Evolutionary conservation across 495 filamentous ascomycete genomes (phyloP).

Genomic region (Extremus antarcticus): DNA sequence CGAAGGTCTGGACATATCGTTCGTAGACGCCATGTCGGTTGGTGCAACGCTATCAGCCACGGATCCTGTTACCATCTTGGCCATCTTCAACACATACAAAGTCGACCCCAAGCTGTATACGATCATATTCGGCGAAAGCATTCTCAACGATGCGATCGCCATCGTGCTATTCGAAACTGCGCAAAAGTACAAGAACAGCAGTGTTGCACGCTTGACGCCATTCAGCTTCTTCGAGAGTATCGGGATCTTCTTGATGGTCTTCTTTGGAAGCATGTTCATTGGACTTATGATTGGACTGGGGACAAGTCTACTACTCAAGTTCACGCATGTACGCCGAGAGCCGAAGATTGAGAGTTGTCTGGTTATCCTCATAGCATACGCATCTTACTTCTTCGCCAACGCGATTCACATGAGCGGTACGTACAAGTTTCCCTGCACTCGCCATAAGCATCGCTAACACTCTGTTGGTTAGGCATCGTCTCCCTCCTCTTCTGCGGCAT

Average conservation of each 20-base stretch:
- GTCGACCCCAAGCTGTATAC: conserved; percentile 98
- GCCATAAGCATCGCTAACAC: not conserved
- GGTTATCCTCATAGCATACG: conserved; percentile 86
- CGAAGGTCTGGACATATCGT: conserved; percentile 72
- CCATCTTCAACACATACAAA: conserved; percentile 98
- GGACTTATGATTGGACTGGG: conserved; percentile 76
- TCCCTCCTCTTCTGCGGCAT: conserved; percentile 96
- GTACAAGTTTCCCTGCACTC: conserved; percentile 20
- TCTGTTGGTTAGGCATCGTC: conserved; percentile 62
- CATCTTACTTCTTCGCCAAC: conserved; percentile 94
- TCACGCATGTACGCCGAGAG: conserved; percentile 80
- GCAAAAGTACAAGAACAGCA: conserved; percentile 67
- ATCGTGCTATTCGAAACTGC: conserved; percentile 98
- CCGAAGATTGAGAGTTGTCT: conserved; percentile 95
- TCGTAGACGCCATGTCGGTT: conserved; percentile 90
- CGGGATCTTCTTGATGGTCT: conserved; percentile 88
- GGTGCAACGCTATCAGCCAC: conserved; percentile 94
- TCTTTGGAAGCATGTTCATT: conserved; percentile 87
- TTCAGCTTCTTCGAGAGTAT: conserved; percentile 77
- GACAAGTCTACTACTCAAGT: conserved; percentile 80
- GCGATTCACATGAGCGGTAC: conserved; percentile 88
- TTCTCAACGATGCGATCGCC: conserved; percentile 93
- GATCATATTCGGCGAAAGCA: conserved; percentile 95
- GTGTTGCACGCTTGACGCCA: conserved; percentile 50
- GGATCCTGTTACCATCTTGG: conserved; percentile 92